Base-by-base conservation (phyloP, 73 alveolate genomes). In the Paraurostyla sp. region DNA sequence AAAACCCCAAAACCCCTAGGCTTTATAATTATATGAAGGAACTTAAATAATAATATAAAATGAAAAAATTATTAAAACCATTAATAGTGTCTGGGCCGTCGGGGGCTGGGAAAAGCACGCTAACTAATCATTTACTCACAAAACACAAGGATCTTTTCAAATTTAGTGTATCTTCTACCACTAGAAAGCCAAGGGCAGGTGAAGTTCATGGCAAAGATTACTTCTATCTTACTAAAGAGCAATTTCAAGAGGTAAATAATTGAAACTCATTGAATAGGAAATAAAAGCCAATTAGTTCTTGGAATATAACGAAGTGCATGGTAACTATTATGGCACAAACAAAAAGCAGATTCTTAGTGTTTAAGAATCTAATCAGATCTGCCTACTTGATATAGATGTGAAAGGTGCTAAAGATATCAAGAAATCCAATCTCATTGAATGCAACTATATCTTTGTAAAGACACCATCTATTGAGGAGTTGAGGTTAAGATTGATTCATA, bases 61-160 rank as follows among this genome's bases (percentile, higher is more conserved):
- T 46, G 18, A 46, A 32, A 62, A 11, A 69, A 41, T 40, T 69
- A 30, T 32, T 60, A 9, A 60, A 36, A 43, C 84, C 94, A 13
- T 58, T 95, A 32, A 97, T 95, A 48, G 71, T 97, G 33, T 82
- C 90, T 29, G 99, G 99, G 20, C 98, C 99, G 22, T 95, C 98
- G 9, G 99, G 99, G 15, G 99, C 95, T 0, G 99, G 99, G 63
- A 97, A 97, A 84, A 90, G 94, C 48, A 95, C 98, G 7, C 75
- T 95, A 29, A 92, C 91, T 80, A 71, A 91, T 63, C 85, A 60
- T 56, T 65, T 96, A 25, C 65, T 88, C 43, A 93, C 87, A 25
- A 85, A 85, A 38, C 85, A 88, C 78, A 96, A 97, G 13, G 93
- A 71, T 0, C 59, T 52, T 29, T 94, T 97, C 76, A 86, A 85